Evolutionary conservation across 139 green algal species (phyloP), one percentile per base, ranked within the genome.

Genomic region (Micractinium conductrix): DNA sequence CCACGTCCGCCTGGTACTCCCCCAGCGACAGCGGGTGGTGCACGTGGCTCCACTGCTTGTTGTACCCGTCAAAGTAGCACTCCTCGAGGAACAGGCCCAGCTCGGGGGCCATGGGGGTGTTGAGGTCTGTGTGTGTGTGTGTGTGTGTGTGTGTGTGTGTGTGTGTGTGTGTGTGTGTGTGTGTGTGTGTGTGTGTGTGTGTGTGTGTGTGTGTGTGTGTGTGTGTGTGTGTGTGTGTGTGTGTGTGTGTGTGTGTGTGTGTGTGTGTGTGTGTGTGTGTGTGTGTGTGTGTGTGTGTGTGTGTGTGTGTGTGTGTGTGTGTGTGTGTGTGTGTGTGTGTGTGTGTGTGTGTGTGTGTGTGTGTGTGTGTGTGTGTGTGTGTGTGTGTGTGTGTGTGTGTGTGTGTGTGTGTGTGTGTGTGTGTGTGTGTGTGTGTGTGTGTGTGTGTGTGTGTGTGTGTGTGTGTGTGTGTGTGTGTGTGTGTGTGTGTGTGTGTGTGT

Each of bases 1-100:
- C 79, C 26, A 86, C 85, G 35, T 72, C 26, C 24, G 53, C 53
- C n/a, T 58, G 40, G 22, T 53, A 90, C 2, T 71, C 71, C 21
- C 21, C 24, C 65, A 82, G 72, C 50, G 4, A 10, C n/a, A 89
- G 45, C 14, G 10, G 24, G 26, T 17, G 74, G 48, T 87, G 48
- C 79, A 70, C n/a, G 26, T 85, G 26, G 26, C 84, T 80, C 84
- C 84, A 91, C 68, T 78, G 84, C 69, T 68, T 62, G 80, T 89
- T 89, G 79, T 91, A 91, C 1, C 73, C 53, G n/a, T 84, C 50
- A 63, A 81, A 92, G 50, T 79, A 89, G 67, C 68, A 86, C 58
- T 91, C 85, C 50, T 93, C 90, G 84, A 98, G 89, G 60, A 98
- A 96, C 65, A 98, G 89, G 30, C 95, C 95, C 58, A 97, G 86